Conservation (phyloP, 75 land plant genomes). For the Isoetes taiwanensis region DNA sequence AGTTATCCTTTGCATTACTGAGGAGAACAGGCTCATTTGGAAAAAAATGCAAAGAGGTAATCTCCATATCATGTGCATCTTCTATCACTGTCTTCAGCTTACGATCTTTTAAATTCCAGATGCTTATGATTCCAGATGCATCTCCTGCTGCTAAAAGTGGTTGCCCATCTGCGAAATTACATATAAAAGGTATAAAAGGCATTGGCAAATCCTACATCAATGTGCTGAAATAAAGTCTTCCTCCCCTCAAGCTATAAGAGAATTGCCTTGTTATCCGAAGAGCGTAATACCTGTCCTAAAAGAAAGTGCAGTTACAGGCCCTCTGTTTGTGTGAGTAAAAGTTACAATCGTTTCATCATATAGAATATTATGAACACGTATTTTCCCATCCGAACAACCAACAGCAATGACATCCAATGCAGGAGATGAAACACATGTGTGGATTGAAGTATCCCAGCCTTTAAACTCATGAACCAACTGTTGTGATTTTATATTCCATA, state of each 20-base stretch:
- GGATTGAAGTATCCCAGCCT: constrained; percentile 73
- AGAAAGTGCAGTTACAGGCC: constrained; percentile 75
- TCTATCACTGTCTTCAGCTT: constrained; percentile 77
- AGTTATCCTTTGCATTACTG: constrained; percentile 82
- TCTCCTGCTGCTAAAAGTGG: constrained; percentile 95
- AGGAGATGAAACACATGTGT: constrained; percentile 69
- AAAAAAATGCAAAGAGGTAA: constrained; percentile 74
- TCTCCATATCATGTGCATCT: constrained; percentile 73
- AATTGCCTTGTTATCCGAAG: no score
- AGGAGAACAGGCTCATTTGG: constrained; percentile 94
- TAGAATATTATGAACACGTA: constrained; percentile 78
- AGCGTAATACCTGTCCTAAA: constrained; percentile 90
- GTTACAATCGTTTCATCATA: constrained; percentile 71
- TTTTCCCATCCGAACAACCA: constrained; percentile 83
- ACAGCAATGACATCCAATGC: constrained; percentile 93
- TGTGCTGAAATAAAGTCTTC: not conserved
- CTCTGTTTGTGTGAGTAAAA: constrained; percentile 66
- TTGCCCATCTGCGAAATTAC: constrained; percentile 53
- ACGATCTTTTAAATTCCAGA: constrained; percentile 95
- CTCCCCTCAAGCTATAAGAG: not conserved
- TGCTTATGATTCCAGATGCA: constrained; percentile 84
- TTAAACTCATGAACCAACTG: constrained; percentile 69
- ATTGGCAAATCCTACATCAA: not conserved
- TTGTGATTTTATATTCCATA: constrained; percentile 81
- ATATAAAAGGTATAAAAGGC: not conserved